These are phyloP conservation scores for Plectosphaerella sp. DNA, from an alignment of 2,329 filamentous ascomycete genomes.

Conservation along the genomic window DNA sequence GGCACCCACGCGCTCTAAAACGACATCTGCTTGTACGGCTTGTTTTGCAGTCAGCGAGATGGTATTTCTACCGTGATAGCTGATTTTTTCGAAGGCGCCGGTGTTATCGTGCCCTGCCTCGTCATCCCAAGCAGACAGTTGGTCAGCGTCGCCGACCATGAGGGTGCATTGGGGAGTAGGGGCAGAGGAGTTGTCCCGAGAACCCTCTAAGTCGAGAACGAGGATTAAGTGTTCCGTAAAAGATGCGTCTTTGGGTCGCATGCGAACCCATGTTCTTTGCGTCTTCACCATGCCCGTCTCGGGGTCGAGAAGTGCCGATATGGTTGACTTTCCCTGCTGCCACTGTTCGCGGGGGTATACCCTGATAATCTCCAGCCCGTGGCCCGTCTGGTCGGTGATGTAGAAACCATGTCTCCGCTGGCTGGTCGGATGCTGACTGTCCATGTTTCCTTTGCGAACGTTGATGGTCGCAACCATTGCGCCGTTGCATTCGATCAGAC, in stretches of 20 bases:
- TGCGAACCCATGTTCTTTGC: neutral
- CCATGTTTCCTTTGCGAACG: neutral
- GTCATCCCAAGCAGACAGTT: no score
- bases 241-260: neutral
- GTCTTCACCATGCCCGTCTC: neutral
- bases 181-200: neutral
- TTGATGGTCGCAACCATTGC: neutral
- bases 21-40: neutral
- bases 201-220: neutral
- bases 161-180: neutral
- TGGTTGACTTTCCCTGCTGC: conserved; percentile 15
- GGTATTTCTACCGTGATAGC: neutral
- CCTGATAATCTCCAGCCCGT: conserved; percentile 9
- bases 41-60: neutral
- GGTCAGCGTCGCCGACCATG: neutral
- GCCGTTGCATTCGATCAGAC: neutral
- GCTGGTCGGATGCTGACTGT: neutral
- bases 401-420: conserved; percentile 7
- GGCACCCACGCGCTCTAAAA: neutral
- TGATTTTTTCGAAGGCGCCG: neutral
- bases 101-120: neutral
- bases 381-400: conserved; percentile 3
- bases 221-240: neutral
- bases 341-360: conserved; percentile 8
- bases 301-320: conserved; percentile 7